Evolutionary conservation across 495 filamentous ascomycete species (phyloP).

Genomic region (Patellaria atrata): DNA sequence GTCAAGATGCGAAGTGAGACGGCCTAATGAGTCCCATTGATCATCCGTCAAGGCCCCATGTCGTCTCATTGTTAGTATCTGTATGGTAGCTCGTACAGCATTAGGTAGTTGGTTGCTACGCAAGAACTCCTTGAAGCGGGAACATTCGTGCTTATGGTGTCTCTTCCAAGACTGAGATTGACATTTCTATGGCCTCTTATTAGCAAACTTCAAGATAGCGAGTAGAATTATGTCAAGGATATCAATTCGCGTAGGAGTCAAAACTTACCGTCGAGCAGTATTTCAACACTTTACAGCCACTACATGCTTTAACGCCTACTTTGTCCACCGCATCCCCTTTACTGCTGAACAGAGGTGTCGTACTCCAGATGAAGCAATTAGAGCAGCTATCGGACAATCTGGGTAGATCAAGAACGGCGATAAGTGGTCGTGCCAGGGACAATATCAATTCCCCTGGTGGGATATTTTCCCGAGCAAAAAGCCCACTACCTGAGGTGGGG

Average conservation of each 20-base stretch:
- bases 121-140: conserved; percentile 31
- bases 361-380: conserved; percentile 27
- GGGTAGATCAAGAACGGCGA: conserved; percentile 20
- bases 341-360: conserved; percentile 15
- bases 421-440: conserved; percentile 19
- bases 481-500: conserved; percentile 18
- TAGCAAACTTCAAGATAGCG: neutral
- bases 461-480: conserved; percentile 23
- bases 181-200: conserved; percentile 34
- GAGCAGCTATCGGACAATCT: conserved; percentile 26
- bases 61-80: conserved; percentile 8
- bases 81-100: conserved; percentile 13
- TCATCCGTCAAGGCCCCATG: conserved; percentile 12
- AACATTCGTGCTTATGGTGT: conserved; percentile 46
- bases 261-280: conserved; percentile 51
- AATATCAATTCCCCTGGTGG: conserved; percentile 18
- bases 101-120: conserved; percentile 7
- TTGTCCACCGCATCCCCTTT: conserved; percentile 14
- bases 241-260: conserved; percentile 9
- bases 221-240: neutral
- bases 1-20: conserved; percentile 11
- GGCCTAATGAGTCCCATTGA: conserved; percentile 4
- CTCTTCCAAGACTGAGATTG: conserved; percentile 47
- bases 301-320: conserved; percentile 37
- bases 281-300: conserved; percentile 43